A percentile compares a stretch with the other conserved stretches of the same genome.
Conservation (phyloP, 2,329 filamentous ascomycete genomes). For the Esteya vermicola region DNA sequence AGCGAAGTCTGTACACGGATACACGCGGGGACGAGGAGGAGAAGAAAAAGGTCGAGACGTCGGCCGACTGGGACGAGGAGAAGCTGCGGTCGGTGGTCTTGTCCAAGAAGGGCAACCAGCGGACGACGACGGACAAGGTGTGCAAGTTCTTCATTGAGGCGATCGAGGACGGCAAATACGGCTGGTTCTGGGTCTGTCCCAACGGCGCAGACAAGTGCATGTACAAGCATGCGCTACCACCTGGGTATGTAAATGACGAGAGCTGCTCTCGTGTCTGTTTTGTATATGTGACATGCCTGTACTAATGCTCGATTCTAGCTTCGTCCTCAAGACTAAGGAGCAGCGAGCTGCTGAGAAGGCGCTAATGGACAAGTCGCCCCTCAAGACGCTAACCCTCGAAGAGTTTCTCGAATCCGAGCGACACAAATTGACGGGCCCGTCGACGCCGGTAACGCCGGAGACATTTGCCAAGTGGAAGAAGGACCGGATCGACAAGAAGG, state of each 20-base stretch:
- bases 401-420: constrained; percentile 95
- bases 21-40: constrained; percentile 59
- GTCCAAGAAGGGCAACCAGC: constrained; percentile 95
- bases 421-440: constrained; percentile 79
- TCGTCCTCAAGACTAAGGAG: constrained; percentile 95
- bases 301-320: constrained; percentile 40
- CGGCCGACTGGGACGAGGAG: constrained; percentile 95
- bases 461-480: constrained; percentile 96
- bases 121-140: constrained; percentile 92
- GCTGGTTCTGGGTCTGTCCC: constrained; percentile 98
- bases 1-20: constrained; percentile 85
- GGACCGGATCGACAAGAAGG: constrained; percentile 87
- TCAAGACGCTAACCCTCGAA: constrained; percentile 88
- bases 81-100: constrained; percentile 81
- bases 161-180: constrained; percentile 96
- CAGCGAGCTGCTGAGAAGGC: constrained; percentile 93
- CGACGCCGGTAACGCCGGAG: constrained; percentile 90
- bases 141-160: constrained; percentile 98
- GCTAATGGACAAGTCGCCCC: constrained; percentile 83
- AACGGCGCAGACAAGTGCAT: constrained; percentile 97
- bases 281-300: background rate
- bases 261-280: no score
- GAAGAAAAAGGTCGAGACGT: constrained; percentile 79
- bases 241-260: constrained; percentile 69
- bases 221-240: constrained; percentile 91